Base-by-base conservation (phyloP, 2,329 filamentous ascomycete genomes). In the Exophiala lecanii-corni region DNA sequence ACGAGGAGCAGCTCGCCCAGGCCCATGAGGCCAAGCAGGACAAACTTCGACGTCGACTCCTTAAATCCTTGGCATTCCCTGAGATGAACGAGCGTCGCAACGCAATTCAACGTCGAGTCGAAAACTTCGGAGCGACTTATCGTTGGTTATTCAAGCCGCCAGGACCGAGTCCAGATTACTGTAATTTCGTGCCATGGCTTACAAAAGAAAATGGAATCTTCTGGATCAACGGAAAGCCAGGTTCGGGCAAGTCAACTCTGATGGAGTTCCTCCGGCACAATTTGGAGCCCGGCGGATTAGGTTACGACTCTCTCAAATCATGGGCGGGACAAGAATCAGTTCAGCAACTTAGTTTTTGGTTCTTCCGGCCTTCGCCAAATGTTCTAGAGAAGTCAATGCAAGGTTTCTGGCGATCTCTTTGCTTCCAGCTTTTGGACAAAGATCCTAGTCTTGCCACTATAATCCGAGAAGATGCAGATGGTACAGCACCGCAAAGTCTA, bases 161-260 rank as follows among this genome's bases (percentile, higher is more conserved):
- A 15, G n/a, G n/a, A n/a, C n/a, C 5, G 5, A 13, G 30, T 13
- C 5, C n/a, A 23, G 5, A 36, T 9, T 5, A 25, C 7, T 18
- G 41, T 33, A 15, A 20, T 23, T 47, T 47, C 31, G 19, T 36
- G 5, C 10, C 38, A 3, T 47, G 44, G 44, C 35, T 47, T 15
- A 19, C 20, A n/a, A 21, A n/a, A 17, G 40, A 30, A 6, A 3
- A 33, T 4, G 28, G 17, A 2, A 5, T 54, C 1, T 39, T 56
- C 1, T 56, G 55, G 55, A 48, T 57, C 13, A 50, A 48, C 20
- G 54, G 54, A 9, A 55, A 58, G 18, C 51, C 55, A n/a, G n/a
- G n/a, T n/a, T n/a, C n/a, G n/a, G n/a, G n/a, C n/a, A n/a, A n/a
- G n/a, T n/a, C n/a, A n/a, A 53, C 48, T 1, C 33, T 56, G 12